Evolutionary conservation across 2,329 filamentous ascomycete genomes (phyloP).

Genomic region (Trichoderma citrinoviride): DNA sequence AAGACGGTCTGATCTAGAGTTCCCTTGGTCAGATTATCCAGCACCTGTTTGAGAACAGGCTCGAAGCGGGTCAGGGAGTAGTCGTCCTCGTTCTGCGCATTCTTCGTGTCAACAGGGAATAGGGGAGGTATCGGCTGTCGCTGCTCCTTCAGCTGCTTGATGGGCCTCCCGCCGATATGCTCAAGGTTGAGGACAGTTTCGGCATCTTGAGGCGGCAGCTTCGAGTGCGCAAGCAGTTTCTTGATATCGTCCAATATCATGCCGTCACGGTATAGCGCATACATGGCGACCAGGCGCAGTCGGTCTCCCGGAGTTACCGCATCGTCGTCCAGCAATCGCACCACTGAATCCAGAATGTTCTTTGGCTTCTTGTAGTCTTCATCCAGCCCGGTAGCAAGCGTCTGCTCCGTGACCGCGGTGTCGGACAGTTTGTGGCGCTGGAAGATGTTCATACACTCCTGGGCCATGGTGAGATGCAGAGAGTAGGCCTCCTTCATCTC

Average conservation of each 20-base stretch:
- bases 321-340: constrained; percentile 84
- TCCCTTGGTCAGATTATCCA: constrained; percentile 70
- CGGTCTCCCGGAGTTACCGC: constrained; percentile 69
- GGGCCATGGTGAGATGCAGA: constrained; percentile 91
- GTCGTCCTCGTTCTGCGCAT: constrained; percentile 63
- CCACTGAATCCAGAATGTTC: constrained; percentile 79
- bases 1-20: constrained; percentile 65
- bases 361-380: constrained; percentile 91
- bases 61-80: constrained; percentile 85
- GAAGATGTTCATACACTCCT: constrained; percentile 95
- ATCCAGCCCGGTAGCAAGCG: constrained; percentile 84
- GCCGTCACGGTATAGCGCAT: constrained; percentile 81
- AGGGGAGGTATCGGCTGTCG: constrained; percentile 63
- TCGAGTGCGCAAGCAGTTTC: constrained; percentile 79
- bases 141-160: constrained; percentile 70
- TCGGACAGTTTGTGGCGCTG: constrained; percentile 81
- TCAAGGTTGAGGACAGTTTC: constrained; percentile 75
- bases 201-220: constrained; percentile 70
- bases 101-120: constrained; percentile 65
- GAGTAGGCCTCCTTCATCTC: constrained; percentile 95
- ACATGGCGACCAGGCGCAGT: constrained; percentile 80
- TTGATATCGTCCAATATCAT: constrained; percentile 79
- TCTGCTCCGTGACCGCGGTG: constrained; percentile 85
- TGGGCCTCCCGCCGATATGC: constrained; percentile 72
- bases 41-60: constrained; percentile 74